Conservation (phyloP, 2,329 filamentous ascomycete species). For the Scolecobasidium constrictum region DNA sequence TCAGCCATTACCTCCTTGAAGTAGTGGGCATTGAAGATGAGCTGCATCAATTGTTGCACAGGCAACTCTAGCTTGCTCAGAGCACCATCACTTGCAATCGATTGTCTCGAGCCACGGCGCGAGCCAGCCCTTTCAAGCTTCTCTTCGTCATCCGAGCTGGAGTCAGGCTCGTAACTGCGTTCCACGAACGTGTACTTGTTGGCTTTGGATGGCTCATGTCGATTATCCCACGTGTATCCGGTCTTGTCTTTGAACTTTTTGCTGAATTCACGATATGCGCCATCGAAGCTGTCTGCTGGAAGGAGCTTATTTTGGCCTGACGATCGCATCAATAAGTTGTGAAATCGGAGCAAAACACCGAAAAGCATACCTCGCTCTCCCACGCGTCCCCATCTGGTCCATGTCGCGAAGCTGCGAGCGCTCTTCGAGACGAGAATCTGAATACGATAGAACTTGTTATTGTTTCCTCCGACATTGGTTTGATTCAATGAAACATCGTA, state of each 20-base stretch:
- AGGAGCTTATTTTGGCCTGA: constrained; percentile 34
- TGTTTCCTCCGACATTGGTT: constrained; percentile 59
- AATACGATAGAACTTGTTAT: constrained; percentile 74
- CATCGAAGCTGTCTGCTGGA: constrained; percentile 24
- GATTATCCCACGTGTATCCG: constrained; percentile 39
- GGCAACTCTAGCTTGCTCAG: constrained; percentile 48
- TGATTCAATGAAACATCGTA: constrained; percentile 75
- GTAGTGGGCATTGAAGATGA: constrained; percentile 73
- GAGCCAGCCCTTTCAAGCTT: constrained; percentile 13
- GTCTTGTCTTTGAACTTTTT: constrained; percentile 49
- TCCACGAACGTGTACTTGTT: constrained; percentile 73
- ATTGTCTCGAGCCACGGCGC: constrained; percentile 12
- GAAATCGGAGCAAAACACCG: too few relatives aligned
- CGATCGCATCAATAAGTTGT: too few relatives aligned
- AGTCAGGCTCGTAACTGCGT: constrained; percentile 61
- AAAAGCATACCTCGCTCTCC: constrained; percentile 43
- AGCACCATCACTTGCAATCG: constrained; percentile 20
- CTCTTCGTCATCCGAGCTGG: constrained; percentile 22
- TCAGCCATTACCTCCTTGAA: constrained; percentile 56
- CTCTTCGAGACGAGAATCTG: constrained; percentile 37
- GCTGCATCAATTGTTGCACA: constrained; percentile 58
- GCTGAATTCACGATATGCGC: constrained; percentile 35
- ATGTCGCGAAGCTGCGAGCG: constrained; percentile 32
- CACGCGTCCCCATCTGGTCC: constrained; percentile 76
- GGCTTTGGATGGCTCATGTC: constrained; percentile 43